Conservation (phyloP, 305 asterid species). For the Fraxinus angustifolia region DNA sequence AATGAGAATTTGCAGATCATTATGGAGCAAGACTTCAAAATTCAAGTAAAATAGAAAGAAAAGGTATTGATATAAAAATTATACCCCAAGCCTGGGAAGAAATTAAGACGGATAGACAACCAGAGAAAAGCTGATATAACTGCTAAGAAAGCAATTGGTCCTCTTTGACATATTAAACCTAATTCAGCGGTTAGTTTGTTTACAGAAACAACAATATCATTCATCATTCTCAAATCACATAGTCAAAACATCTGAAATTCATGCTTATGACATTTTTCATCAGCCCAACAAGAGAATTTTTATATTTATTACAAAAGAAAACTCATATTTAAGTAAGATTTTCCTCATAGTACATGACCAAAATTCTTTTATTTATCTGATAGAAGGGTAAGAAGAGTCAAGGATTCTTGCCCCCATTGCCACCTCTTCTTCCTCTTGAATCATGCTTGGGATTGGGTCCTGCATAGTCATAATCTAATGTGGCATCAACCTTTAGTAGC, state of each 20-base stretch:
- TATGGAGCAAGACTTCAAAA: background rate
- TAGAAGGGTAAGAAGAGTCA: conserved; percentile 14
- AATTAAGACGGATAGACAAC: background rate
- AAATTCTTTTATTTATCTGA: background rate
- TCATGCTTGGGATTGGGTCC: conserved; percentile 58
- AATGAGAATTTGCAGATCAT: background rate
- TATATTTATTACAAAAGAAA: background rate
- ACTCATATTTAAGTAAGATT: background rate
- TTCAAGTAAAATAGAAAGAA: background rate
- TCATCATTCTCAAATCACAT: background rate
- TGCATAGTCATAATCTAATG: conserved; percentile 51
- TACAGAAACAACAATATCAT: background rate
- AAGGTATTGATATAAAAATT: background rate
- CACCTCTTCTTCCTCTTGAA: conserved; percentile 51
- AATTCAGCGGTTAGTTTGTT: background rate
- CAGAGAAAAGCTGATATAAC: background rate
- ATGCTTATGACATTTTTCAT: background rate
- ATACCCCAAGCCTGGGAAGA: background rate
- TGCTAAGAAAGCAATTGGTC: background rate
- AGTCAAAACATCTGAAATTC: background rate
- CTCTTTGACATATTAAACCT: background rate
- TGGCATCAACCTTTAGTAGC: conserved; percentile 31
- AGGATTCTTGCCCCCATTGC: conserved; percentile 33
- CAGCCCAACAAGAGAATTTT: background rate
- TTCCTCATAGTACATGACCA: background rate